phyloP scores from a whole-genome alignment of 2,329 filamentous ascomycete species.

The Meredithiella fracta region DNA sequence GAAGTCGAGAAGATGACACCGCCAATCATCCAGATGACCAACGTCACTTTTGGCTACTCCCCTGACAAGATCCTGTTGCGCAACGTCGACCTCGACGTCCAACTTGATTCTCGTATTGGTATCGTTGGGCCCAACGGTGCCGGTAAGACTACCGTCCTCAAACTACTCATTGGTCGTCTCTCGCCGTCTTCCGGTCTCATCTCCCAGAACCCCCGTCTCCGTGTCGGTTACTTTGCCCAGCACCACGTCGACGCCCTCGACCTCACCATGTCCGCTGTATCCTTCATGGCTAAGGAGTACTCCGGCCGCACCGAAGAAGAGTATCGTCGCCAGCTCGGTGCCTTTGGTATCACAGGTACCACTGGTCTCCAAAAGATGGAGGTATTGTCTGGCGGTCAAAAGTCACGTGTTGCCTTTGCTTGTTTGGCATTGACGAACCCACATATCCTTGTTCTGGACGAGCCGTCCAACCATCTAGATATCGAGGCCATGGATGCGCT shows the following conservation, averaged over 20 bases:
- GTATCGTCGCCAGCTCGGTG: conserved; percentile 85
- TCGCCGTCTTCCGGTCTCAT: conserved; percentile 64
- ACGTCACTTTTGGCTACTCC: conserved; percentile 78
- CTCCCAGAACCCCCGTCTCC: conserved; percentile 70
- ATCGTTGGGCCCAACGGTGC: conserved; percentile 99
- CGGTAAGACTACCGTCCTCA: conserved; percentile 95
- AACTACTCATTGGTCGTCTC: conserved; percentile 83
- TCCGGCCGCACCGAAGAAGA: conserved; percentile 89
- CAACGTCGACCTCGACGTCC: conserved; percentile 87
- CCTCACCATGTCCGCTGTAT: conserved; percentile 72
- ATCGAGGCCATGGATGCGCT: conserved; percentile 98
- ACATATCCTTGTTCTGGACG: conserved; percentile 93
- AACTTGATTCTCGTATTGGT: conserved; percentile 93
- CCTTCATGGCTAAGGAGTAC: conserved; percentile 88
- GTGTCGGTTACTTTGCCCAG: conserved; percentile 93
- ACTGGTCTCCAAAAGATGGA: conserved; percentile 95
- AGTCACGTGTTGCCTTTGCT: conserved; percentile 96
- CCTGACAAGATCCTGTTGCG: conserved; percentile 62
- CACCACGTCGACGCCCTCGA: conserved; percentile 96
- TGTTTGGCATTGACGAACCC: conserved; percentile 85
- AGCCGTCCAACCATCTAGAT: conserved; percentile 96
- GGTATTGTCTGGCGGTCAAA: conserved; percentile 87
- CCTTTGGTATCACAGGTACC: conserved; percentile 79
- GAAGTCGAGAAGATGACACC: conserved; percentile 95
- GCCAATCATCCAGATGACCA: conserved; percentile 93